Evolutionary conservation across 2,329 filamentous ascomycete species (phyloP).

Genomic region (Penicillium sclerotiorum): DNA sequence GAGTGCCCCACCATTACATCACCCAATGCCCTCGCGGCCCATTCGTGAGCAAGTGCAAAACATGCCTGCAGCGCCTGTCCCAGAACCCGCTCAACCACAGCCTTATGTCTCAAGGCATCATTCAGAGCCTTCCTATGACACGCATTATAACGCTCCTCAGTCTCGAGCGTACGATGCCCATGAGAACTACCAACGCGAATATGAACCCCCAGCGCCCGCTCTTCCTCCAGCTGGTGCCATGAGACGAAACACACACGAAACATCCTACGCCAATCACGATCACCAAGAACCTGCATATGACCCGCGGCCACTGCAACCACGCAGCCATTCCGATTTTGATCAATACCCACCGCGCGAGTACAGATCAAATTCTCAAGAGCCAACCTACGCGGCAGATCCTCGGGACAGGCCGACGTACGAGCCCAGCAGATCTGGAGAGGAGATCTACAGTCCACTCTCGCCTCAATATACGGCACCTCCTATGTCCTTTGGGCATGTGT

Average conservation of each 20-base stretch:
- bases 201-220: constrained; percentile 22
- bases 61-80: constrained; percentile 43
- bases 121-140: constrained; percentile 58
- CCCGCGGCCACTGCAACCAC: constrained; percentile 24
- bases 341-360: constrained; percentile 27
- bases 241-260: constrained; percentile 26
- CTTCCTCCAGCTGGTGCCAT: constrained; percentile 17
- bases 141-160: constrained; percentile 36
- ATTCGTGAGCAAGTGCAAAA: constrained; percentile 21
- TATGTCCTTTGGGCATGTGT: constrained; percentile 21
- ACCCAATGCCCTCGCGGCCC: constrained; percentile 24
- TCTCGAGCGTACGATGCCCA: constrained; percentile 33
- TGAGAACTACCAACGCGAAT: constrained; percentile 33
- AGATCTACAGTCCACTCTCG: constrained; percentile 27
- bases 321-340: constrained; percentile 30
- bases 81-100: constrained; percentile 66
- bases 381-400: constrained; percentile 16
- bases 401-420: constrained; percentile 17
- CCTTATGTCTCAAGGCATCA: constrained; percentile 73
- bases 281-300: constrained; percentile 24
- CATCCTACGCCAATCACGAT: constrained; percentile 24
- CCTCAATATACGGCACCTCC: constrained; percentile 28
- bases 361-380: constrained; percentile 24
- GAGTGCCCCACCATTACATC: constrained; percentile 24
- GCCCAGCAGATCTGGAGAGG: constrained; percentile 17